Evolutionary conservation across 208 protist species (phyloP).

Genomic region (Novymonas esmeraldas): DNA sequence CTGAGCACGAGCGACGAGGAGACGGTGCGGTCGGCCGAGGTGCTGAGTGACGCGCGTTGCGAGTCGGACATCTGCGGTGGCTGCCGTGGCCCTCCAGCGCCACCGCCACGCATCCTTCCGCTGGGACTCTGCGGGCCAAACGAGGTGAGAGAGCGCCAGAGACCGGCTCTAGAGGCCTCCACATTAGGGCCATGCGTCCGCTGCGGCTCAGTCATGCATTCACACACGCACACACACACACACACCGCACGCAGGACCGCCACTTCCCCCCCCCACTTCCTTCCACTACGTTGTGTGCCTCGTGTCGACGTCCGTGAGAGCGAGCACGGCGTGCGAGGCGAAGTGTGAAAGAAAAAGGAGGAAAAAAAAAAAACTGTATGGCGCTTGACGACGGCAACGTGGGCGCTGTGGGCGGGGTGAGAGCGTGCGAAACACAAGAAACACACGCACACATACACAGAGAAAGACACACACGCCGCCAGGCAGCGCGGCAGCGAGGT

Average conservation of each 20-base stretch:
- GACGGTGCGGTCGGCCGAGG: background rate
- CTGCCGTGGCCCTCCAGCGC: background rate
- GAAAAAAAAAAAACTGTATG: slow-evolving; percentile 1
- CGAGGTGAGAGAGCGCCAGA: background rate
- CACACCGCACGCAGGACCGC: no score
- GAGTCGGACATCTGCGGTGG: background rate
- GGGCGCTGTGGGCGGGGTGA: no score
- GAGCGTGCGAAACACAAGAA: no score
- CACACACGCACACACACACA: background rate
- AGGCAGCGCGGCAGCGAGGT: no score
- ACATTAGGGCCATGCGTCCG: background rate
- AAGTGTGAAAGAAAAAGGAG: slow-evolving; percentile 9
- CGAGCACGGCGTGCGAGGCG: no score
- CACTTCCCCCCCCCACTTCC: no score
- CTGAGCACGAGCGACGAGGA: slow-evolving; percentile 27
- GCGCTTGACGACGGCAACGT: no score
- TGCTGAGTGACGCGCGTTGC: background rate
- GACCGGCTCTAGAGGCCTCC: background rate
- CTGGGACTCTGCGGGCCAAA: background rate
- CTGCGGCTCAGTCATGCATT: slow-evolving; percentile 4
- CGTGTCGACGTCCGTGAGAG: no score
- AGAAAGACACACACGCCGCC: no score
- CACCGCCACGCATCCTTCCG: background rate
- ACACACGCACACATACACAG: no score
- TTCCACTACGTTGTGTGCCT: no score